phyloP scores from a whole-genome alignment of 345 rosid species.

The Boechera divaricarpa region DNA sequence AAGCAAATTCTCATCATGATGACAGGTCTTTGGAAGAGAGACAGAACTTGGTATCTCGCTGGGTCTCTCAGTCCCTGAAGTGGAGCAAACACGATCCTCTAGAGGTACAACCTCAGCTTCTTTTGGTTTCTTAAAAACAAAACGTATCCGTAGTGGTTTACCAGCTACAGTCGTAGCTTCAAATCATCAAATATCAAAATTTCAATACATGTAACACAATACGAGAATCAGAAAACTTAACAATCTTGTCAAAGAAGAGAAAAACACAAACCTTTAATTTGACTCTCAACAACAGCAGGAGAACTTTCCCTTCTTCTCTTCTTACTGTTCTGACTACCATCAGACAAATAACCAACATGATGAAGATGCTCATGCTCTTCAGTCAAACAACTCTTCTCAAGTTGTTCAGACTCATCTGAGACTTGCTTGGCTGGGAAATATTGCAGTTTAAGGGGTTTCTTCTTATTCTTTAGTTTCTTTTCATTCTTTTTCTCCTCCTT shows the following conservation, averaged over 20 bases:
- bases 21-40: neutral
- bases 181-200: neutral
- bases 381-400: constrained; percentile 41
- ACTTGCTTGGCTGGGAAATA: constrained; percentile 9
- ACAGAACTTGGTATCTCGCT: neutral
- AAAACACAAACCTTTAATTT: constrained; percentile 46
- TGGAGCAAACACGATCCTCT: constrained; percentile 42
- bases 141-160: constrained; percentile 55
- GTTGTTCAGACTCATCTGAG: constrained; percentile 40
- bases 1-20: neutral
- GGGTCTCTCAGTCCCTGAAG: constrained; percentile 36
- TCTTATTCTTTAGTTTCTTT: constrained; percentile 20
- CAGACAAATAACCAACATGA: constrained; percentile 49
- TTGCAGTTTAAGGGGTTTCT: constrained; percentile 17
- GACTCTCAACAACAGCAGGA: constrained; percentile 38
- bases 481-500: constrained; percentile 43
- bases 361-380: constrained; percentile 36
- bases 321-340: constrained; percentile 54
- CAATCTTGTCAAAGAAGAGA: neutral
- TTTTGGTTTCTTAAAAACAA: constrained; percentile 47
- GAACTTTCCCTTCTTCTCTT: constrained; percentile 47
- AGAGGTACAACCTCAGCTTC: constrained; percentile 29
- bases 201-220: neutral
- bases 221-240: neutral
- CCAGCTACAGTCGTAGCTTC: constrained; percentile 47